Base-by-base conservation (phyloP, 2,329 filamentous ascomycete genomes). In the Ceratocystiopsis sp. region DNA sequence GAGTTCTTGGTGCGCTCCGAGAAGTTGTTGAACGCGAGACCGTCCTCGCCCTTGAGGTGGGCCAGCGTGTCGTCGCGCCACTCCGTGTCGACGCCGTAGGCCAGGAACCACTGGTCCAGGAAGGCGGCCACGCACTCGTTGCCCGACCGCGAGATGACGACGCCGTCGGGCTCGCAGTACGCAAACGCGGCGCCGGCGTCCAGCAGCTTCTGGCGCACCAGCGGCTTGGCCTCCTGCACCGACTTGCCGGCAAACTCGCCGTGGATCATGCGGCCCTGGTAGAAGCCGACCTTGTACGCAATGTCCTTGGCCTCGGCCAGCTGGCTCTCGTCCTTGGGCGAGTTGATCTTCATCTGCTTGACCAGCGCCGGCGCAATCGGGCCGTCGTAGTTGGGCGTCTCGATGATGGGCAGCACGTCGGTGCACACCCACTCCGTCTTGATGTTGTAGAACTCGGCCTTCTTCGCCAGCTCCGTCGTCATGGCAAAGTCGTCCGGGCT, bases 41-140 rank as follows among this genome's bases (percentile, higher is more conserved):
- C 72, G 55, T 78, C 76, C 43, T 74, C 72, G 39, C 93, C 76
- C 57, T 82, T 79, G 25, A 29, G 25, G 10, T 29, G 25, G 51
- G 79, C 71, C 43, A 87, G 67, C 14, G 82, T 84, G 37, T 73
- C 68, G 49, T 82, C 65, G 56, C 83, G 83, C 91, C 91, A 96
- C 41, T 79, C 72, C 37, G 84, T 84, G 62, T 87, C 83, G 9
- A 41, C 45, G 36, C 49, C 50, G 56, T 98, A 98, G 63, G 95
- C 89, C 54, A 98, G 68, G 64, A 93, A 98, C 87, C 91, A 98
- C 63, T 98, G 91, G 54, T 95, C 89, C 56, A 96, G 78, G 51
- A 89, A 78, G 29, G 86, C 83, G 46, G 91, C 89, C 46, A 94
- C 86, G 58, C 91, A 96, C 35, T 46, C 42, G 37, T 51, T 47